A percentile compares a stretch with the other conserved stretches of the same genome.
These are phyloP conservation scores for Yarrowia keelungensis DNA, from an alignment of 805 yeast genomes.

Conservation along the genomic window DNA sequence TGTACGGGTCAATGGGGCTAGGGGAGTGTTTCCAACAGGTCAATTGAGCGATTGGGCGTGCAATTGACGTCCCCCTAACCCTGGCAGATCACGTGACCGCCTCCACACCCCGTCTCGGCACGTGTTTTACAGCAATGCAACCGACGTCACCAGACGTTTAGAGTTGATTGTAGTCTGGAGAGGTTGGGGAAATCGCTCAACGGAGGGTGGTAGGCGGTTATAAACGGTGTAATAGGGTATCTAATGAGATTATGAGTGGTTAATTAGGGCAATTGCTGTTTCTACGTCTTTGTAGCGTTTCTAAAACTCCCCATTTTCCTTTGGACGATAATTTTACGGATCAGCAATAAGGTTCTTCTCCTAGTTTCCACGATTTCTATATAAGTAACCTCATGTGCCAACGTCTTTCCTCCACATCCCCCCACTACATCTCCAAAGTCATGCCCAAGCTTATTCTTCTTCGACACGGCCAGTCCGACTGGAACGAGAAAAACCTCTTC, in stretches of 20 bases:
- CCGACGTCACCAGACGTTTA: not conserved
- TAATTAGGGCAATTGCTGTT: not conserved
- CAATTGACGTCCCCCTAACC: too few species aligned
- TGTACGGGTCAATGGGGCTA: too few species aligned
- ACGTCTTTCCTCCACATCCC: too few species aligned
- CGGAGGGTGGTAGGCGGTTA: not conserved
- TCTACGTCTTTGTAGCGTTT: not conserved
- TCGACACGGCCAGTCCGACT: conserved; percentile 99
- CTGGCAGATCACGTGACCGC: not conserved
- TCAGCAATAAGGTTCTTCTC: conserved; percentile 24
- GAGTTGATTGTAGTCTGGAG: not conserved
- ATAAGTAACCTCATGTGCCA: too few species aligned
- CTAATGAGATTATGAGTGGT: too few species aligned
- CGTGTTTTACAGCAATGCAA: not conserved
- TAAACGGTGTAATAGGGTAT: too few species aligned
- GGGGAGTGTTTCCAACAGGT: too few species aligned
- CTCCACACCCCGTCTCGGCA: not conserved
- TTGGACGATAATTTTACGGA: conserved; percentile 22
- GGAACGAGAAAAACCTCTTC: conserved; percentile 98
- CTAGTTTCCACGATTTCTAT: conserved; percentile 16
- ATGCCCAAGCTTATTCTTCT: conserved; percentile 76
- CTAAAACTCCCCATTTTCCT: not conserved
- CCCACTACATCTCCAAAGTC: not conserved
- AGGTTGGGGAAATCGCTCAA: not conserved
- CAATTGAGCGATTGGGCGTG: too few species aligned